Base-by-base conservation (phyloP, 306 rosid species). In the Bauhinia variegata region DNA sequence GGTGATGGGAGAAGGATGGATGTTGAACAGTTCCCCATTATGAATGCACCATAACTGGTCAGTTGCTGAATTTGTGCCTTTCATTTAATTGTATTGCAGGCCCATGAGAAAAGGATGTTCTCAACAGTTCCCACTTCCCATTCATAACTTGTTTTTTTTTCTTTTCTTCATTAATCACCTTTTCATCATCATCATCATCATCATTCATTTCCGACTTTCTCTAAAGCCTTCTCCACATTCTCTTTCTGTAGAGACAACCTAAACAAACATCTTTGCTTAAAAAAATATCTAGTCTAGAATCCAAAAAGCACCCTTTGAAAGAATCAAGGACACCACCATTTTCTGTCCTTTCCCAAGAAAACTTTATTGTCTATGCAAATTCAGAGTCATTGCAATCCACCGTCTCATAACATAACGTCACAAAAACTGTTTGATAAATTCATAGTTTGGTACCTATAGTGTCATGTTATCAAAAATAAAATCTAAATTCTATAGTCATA, bases 1-100 rank as follows among this genome's bases (percentile, higher is more conserved):
- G 73, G 30, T 68, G 76, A 73, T 42, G 72, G 17, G 28, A 64
- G 76, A 52, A 7, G 72, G 72, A 63, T 38, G 73, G 72, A 63
- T 48, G 34, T 51, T 63, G 60, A 79, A 74, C 60, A 50, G 76
- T 57, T 56, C 11, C 63, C 49, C 69, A 60, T 60, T 32, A 70
- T 59, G 74, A 74, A 74, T 70, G 70, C 69, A 48, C 60, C 69
- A 39, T 54, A 36, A 48, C 11, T 23, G 50, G 67, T 64, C 77
- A 30, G 74, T 59, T 70, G 74, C 80, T 65, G 54, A 69, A 75
- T 16, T 70, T 70, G 71, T 79, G 77, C 54, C 62, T 2, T 23
- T 53, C 39, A 79, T 31, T 74, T 30, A 59, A 59, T 79, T 5
- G 71, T 70, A 59, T 65, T 64, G 38, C 34, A 68, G 80, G 66